Conservation (phyloP, 441 rosid genomes). For the Gossypium aridum region DNA sequence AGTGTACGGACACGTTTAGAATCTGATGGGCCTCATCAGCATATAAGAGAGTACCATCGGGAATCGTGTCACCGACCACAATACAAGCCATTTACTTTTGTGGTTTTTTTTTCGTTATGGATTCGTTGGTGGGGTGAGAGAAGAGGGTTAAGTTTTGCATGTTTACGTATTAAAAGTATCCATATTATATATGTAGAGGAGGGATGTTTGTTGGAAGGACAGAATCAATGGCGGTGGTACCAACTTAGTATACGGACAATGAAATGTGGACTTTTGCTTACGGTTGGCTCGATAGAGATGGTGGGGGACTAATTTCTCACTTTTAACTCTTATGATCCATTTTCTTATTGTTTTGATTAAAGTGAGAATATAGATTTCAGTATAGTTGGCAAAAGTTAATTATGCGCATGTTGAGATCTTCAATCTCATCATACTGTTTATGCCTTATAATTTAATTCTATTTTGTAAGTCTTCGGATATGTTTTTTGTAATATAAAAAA, state of each 20-base stretch:
- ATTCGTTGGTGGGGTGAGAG: neutral
- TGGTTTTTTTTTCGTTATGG: neutral
- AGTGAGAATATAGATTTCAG: neutral
- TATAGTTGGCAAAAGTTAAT: no score
- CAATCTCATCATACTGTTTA: no score
- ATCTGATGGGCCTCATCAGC: slow-evolving; percentile 78
- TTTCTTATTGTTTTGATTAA: neutral
- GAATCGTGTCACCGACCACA: slow-evolving; percentile 52
- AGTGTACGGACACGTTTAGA: slow-evolving; percentile 58
- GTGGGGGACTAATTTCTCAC: neutral
- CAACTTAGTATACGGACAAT: neutral
- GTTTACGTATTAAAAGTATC: no score
- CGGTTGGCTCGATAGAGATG: neutral
- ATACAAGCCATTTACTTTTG: slow-evolving; percentile 56
- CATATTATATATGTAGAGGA: neutral
- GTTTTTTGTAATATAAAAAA: no score
- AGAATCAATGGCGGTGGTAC: neutral
- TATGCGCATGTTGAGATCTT: no score
- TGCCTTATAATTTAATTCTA: no score
- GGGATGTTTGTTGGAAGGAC: neutral
- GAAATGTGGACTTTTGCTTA: neutral
- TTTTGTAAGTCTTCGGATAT: no score
- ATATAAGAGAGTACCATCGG: slow-evolving; percentile 62
- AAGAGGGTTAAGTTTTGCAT: neutral
- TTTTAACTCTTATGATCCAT: neutral